phyloP scores from a whole-genome alignment of 768 basidiomycete species.

The Pisolithus sp. region DNA sequence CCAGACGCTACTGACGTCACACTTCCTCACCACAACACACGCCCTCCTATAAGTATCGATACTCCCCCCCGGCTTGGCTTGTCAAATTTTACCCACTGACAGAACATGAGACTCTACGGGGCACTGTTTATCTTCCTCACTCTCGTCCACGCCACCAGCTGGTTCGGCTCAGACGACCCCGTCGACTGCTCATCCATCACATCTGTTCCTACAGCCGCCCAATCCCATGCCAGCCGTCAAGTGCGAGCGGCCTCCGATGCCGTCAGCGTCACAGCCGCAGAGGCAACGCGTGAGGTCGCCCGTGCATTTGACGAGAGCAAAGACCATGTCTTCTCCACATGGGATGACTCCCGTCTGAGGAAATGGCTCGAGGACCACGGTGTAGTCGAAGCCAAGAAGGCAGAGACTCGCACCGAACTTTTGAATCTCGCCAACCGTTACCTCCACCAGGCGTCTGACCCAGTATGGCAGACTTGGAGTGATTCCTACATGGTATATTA shows the following conservation, averaged over 20 bases:
- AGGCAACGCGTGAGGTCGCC: conserved; percentile 47
- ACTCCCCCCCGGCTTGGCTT: not conserved
- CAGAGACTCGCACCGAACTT: conserved; percentile 55
- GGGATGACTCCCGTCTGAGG: conserved; percentile 76
- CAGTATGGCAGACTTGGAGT: conserved; percentile 82
- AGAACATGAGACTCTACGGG: conserved; percentile 14
- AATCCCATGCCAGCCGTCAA: conserved; percentile 19
- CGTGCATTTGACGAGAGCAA: conserved; percentile 61
- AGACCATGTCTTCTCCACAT: conserved; percentile 85
- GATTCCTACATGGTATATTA: conserved; percentile 69
- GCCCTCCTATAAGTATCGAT: conserved; percentile 6
- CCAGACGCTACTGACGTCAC: conserved; percentile 21
- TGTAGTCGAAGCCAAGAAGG: conserved; percentile 54
- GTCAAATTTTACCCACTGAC: not conserved
- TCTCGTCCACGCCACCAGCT: conserved; percentile 40
- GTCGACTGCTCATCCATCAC: conserved; percentile 47
- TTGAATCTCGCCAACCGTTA: conserved; percentile 60
- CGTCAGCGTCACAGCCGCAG: conserved; percentile 37
- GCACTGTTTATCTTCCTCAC: conserved; percentile 27
- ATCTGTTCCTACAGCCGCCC: conserved; percentile 42
- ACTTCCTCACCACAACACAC: conserved; percentile 5
- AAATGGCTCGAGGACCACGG: conserved; percentile 71
- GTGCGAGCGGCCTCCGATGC: conserved; percentile 34
- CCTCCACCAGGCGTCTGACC: conserved; percentile 55
- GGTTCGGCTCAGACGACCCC: conserved; percentile 52